phyloP scores from a whole-genome alignment of 306 rosid genomes.

The Cucumis hystrix region DNA sequence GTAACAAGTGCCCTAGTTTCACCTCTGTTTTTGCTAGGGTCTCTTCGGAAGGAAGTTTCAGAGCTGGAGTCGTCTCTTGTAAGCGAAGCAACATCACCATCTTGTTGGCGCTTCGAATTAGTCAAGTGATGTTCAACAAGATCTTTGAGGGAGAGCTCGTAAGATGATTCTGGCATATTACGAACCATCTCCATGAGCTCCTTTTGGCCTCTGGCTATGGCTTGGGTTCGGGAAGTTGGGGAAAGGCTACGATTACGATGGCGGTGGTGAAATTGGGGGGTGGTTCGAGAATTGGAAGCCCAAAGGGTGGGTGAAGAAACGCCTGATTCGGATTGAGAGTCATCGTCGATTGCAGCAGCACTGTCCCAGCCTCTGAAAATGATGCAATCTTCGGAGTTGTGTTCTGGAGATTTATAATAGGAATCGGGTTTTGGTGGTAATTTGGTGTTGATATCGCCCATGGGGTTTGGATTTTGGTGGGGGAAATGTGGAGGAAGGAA shows the following conservation, averaged over 20 bases:
- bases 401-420: neutral
- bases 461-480: constrained; percentile 11
- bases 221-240: constrained; percentile 53
- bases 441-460: neutral
- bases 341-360: neutral
- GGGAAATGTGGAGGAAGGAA: constrained; percentile 15
- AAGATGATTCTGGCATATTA: constrained; percentile 72
- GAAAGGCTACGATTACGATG: constrained; percentile 37
- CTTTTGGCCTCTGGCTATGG: constrained; percentile 58
- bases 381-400: neutral
- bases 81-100: neutral
- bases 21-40: constrained; percentile 5
- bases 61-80: neutral
- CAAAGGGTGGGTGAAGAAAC: constrained; percentile 55
- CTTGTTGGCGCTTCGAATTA: neutral
- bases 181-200: constrained; percentile 92
- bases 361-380: neutral
- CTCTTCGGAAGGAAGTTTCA: constrained; percentile 11
- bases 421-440: neutral
- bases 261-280: constrained; percentile 16
- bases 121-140: constrained; percentile 48
- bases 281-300: constrained; percentile 24
- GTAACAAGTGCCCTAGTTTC: constrained; percentile 8
- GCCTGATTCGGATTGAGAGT: constrained; percentile 20
- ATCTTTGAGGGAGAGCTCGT: constrained; percentile 81